These are phyloP conservation scores for Breviolum minutum DNA, from an alignment of 73 alveolate species.

Conservation along the genomic window DNA sequence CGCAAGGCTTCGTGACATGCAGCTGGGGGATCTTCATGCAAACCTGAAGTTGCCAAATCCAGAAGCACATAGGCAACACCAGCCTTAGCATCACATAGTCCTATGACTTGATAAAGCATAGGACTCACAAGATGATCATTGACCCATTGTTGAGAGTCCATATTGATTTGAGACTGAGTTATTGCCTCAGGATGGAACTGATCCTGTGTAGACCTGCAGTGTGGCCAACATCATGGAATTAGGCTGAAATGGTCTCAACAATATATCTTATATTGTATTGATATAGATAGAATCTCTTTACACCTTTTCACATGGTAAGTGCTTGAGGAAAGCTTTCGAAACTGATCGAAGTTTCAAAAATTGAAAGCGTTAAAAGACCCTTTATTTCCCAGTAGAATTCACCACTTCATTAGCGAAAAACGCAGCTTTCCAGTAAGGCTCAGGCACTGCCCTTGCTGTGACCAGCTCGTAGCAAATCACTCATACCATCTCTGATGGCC, in stretches of 20 bases:
- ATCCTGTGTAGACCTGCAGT: conserved; percentile 38
- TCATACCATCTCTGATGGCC: not conserved
- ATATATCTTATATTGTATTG: too few species aligned
- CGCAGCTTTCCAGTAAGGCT: not conserved
- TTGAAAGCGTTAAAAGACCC: not conserved
- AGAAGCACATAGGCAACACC: conserved; percentile 83
- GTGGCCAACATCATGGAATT: not conserved
- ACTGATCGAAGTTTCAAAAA: not conserved
- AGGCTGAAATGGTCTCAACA: not conserved
- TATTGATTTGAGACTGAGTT: not conserved
- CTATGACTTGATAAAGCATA: too few species aligned
- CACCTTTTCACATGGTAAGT: too few species aligned
- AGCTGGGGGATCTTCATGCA: conserved; percentile 8
- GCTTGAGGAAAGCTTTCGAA: not conserved
- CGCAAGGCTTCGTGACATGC: conserved; percentile 45
- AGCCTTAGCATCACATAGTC: not conserved
- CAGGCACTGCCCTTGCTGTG: conserved; percentile 29
- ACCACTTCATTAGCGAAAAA: not conserved
- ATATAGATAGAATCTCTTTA: too few species aligned
- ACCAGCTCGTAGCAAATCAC: not conserved
- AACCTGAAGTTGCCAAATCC: conserved; percentile 26
- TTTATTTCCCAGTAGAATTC: not conserved
- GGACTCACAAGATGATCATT: too few species aligned
- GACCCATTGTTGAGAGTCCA: too few species aligned
- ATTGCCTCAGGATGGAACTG: not conserved